phyloP scores from a whole-genome alignment of 306 rosid genomes.

The Delonix regia region DNA sequence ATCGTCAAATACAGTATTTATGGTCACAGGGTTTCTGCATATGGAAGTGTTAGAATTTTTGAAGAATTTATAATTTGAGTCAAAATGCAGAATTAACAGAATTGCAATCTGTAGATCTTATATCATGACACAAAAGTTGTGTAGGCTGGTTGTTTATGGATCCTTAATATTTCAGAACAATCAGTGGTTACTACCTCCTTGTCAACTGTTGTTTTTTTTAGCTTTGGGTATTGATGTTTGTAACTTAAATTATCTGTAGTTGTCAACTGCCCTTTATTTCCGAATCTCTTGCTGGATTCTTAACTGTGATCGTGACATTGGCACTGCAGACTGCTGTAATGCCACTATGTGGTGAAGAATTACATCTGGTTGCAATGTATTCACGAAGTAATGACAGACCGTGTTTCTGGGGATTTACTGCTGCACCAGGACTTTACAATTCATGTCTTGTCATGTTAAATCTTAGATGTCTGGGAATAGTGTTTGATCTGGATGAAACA shows the following conservation, averaged over 20 bases:
- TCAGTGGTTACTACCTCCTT: not conserved
- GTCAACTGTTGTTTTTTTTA: not conserved
- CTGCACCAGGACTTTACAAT: conserved; percentile 75
- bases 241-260: not conserved
- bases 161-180: conserved; percentile 2
- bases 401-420: conserved; percentile 92
- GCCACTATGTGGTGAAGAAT: conserved; percentile 73
- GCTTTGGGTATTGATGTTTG: not conserved
- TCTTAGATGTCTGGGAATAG: conserved; percentile 98
- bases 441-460: conserved; percentile 92
- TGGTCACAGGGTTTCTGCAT: conserved; percentile 11
- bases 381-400: conserved; percentile 69
- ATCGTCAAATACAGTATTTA: conserved; percentile 28
- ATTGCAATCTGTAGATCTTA: conserved; percentile 5
- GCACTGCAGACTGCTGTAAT: conserved; percentile 89
- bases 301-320: conserved; percentile 32
- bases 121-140: not conserved
- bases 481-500: conserved; percentile 98
- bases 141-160: conserved; percentile 16
- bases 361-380: conserved; percentile 95
- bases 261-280: not conserved
- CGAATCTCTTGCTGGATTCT: conserved; percentile 21
- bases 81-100: conserved; percentile 2
- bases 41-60: conserved; percentile 4
- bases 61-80: not conserved